phyloP scores from a whole-genome alignment of 2,329 filamentous ascomycete species.

The Parascedosporium putredinis region DNA sequence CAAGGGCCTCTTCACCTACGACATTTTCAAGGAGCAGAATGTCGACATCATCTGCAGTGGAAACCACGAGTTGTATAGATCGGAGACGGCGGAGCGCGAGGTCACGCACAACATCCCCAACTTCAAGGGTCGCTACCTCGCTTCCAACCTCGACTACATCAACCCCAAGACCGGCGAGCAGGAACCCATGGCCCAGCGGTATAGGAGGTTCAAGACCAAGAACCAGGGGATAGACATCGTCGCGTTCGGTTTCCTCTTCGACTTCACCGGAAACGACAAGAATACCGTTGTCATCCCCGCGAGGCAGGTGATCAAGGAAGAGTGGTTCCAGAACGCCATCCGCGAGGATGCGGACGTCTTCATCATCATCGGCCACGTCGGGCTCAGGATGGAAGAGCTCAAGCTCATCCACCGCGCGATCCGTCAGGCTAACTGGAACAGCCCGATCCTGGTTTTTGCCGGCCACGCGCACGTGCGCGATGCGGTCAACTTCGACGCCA shows the following conservation, averaged over 20 bases:
- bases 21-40: slow-evolving; percentile 72
- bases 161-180: slow-evolving; percentile 60
- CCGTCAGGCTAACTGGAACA: slow-evolving; percentile 64
- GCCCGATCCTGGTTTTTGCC: slow-evolving; percentile 83
- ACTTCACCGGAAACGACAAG: slow-evolving; percentile 84
- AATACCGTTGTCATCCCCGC: slow-evolving; percentile 80
- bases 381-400: slow-evolving; percentile 71
- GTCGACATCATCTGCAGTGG: slow-evolving; percentile 80
- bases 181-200: slow-evolving; percentile 70
- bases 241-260: slow-evolving; percentile 89
- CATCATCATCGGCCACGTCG: slow-evolving; percentile 76
- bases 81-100: slow-evolving; percentile 67
- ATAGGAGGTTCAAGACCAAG: slow-evolving; percentile 83
- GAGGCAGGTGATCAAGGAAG: slow-evolving; percentile 66
- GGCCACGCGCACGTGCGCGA: slow-evolving; percentile 87
- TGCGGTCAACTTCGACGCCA: slow-evolving; percentile 67
- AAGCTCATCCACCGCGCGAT: slow-evolving; percentile 69
- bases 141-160: slow-evolving; percentile 86
- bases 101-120: slow-evolving; percentile 71
- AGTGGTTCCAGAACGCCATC: slow-evolving; percentile 83
- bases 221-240: slow-evolving; percentile 75
- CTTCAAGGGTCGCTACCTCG: slow-evolving; percentile 70
- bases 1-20: slow-evolving; percentile 79
- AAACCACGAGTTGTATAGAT: slow-evolving; percentile 90
- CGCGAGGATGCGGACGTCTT: slow-evolving; percentile 81